phyloP scores from a whole-genome alignment of 768 basidiomycete genomes.

The Serendipita sp. region DNA sequence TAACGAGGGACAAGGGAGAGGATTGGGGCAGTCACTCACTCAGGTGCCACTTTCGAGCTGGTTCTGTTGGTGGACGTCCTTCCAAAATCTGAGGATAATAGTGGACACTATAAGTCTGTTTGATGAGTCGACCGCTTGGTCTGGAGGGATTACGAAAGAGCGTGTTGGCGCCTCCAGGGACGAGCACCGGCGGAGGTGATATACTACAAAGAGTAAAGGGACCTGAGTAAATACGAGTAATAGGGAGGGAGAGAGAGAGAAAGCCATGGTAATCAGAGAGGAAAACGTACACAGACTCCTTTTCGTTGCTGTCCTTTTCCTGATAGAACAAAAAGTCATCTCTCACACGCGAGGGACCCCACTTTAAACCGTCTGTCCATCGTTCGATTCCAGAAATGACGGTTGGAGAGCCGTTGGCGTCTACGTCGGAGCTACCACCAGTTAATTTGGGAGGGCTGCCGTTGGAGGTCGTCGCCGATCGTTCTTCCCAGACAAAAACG shows the following conservation, averaged over 20 bases:
- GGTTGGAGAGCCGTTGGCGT: background rate
- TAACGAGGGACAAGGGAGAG: background rate
- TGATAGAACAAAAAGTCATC: conserved; percentile 76
- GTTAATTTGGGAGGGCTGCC: conserved; percentile 23
- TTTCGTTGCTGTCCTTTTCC: conserved; percentile 41
- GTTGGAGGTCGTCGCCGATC: conserved; percentile 47
- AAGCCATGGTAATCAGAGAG: conserved; percentile 10
- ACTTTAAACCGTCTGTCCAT: conserved; percentile 69
- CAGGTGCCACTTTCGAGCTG: conserved; percentile 1
- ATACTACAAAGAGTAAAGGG: background rate
- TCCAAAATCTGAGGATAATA: conserved; percentile 1
- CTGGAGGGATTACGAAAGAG: background rate
- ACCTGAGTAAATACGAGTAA: background rate
- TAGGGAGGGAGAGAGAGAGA: background rate
- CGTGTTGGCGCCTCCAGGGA: background rate
- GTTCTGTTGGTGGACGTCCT: conserved; percentile 9
- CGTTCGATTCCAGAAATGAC: conserved; percentile 48
- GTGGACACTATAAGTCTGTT: conserved; percentile 3
- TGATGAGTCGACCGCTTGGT: conserved; percentile 9
- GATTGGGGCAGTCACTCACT: background rate
- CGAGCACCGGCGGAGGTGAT: background rate
- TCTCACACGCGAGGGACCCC: conserved; percentile 71
- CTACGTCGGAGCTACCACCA: conserved; percentile 1
- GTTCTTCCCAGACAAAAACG: conserved; percentile 74
- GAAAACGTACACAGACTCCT: conserved; percentile 20